Conservation (phyloP, 2,329 filamentous ascomycete genomes). For the Aspergillus eucalypticola region DNA sequence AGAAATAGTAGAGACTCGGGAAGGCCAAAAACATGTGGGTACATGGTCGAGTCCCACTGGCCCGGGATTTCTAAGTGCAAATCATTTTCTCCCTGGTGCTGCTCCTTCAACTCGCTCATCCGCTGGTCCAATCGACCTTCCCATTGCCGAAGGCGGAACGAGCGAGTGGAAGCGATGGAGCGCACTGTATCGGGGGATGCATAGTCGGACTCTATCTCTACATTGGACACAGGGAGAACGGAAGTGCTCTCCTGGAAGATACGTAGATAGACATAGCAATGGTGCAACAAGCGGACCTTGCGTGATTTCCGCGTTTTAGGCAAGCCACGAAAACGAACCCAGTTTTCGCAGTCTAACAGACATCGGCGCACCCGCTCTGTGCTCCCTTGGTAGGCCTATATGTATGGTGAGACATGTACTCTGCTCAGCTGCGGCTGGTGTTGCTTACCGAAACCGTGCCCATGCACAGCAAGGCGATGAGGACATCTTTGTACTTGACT, state of each 20-base stretch:
- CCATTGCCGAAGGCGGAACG: slow-evolving; percentile 34
- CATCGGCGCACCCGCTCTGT: slow-evolving; percentile 40
- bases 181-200: slow-evolving; percentile 18
- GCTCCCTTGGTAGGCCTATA: slow-evolving; percentile 32
- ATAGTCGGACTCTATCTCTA: neutral
- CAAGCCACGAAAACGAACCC: slow-evolving; percentile 45
- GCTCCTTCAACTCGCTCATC: slow-evolving; percentile 35
- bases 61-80: slow-evolving; percentile 47
- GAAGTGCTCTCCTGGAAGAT: slow-evolving; percentile 47
- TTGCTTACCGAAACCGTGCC: slow-evolving; percentile 34
- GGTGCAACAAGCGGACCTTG: slow-evolving; percentile 48
- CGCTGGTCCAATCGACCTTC: slow-evolving; percentile 32
- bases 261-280: slow-evolving; percentile 50
- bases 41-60: slow-evolving; percentile 44
- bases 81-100: slow-evolving; percentile 47
- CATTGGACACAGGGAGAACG: neutral
- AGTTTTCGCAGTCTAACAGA: slow-evolving; percentile 47
- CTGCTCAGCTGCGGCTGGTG: neutral
- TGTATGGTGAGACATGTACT: neutral
- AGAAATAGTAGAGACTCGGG: slow-evolving; percentile 46
- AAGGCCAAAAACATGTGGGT: slow-evolving; percentile 49
- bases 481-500: slow-evolving; percentile 47
- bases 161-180: slow-evolving; percentile 35
- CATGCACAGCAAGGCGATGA: slow-evolving; percentile 50
- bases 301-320: slow-evolving; percentile 41